phyloP scores from a whole-genome alignment of 345 rosid genomes.

The Gossypium ekmanianum region DNA sequence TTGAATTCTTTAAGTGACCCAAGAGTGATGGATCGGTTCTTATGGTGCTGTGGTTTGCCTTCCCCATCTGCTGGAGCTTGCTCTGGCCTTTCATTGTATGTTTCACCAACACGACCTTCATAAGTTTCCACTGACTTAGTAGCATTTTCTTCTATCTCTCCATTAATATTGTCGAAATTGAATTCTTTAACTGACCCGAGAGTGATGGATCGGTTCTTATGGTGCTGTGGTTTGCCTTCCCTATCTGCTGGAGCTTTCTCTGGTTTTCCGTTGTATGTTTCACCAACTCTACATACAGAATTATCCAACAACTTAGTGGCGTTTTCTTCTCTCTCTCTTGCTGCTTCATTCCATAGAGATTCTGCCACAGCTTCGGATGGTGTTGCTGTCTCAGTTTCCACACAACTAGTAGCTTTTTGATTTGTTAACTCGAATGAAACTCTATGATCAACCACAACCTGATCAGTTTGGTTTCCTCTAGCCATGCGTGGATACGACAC shows the following conservation, averaged over 20 bases:
- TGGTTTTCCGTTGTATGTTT: slow-evolving; percentile 26
- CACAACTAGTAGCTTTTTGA: slow-evolving; percentile 44
- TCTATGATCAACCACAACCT: slow-evolving; percentile 33
- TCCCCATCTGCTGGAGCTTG: slow-evolving; percentile 28
- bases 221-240: slow-evolving; percentile 29
- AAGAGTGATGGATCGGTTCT: slow-evolving; percentile 47
- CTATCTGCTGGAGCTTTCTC: slow-evolving; percentile 28
- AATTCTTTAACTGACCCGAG: slow-evolving; percentile 64
- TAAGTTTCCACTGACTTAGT: slow-evolving; percentile 17
- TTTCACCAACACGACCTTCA: slow-evolving; percentile 27
- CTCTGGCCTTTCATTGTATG: slow-evolving; percentile 27
- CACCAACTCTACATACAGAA: slow-evolving; percentile 19
- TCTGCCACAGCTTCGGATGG: slow-evolving; percentile 31
- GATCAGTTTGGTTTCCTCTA: slow-evolving; percentile 22
- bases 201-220: slow-evolving; percentile 48
- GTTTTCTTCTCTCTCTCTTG: slow-evolving; percentile 22
- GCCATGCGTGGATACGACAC: slow-evolving; percentile 19
- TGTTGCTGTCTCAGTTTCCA: slow-evolving; percentile 40
- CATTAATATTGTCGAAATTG: slow-evolving; percentile 57
- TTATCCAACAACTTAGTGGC: slow-evolving; percentile 21
- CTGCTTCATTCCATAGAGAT: slow-evolving; percentile 23
- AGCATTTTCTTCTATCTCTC: slow-evolving; percentile 23
- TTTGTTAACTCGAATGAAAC: slow-evolving; percentile 53
- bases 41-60: slow-evolving; percentile 30
- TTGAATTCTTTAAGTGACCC: slow-evolving; percentile 71